Percentiles rank a stretch among this genome's conserved stretches.
phyloP scores from a whole-genome alignment of 192 early-diverging fungal genomes.

The Paraglomus occultum region DNA sequence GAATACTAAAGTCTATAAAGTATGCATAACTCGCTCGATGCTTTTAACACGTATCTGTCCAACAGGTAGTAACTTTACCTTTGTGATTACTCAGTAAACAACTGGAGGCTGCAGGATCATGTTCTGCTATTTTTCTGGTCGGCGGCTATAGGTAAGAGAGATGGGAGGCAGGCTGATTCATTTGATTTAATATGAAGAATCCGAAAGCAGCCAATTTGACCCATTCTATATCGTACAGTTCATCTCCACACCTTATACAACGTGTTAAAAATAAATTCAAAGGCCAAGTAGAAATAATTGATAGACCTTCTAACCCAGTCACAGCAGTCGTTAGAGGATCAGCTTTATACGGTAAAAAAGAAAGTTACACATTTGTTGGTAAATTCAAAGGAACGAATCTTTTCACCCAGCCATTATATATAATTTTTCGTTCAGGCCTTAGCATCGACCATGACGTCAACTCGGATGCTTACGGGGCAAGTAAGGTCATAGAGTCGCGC shows the following conservation, averaged over 20 bases:
- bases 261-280: constrained; percentile 37
- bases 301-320: constrained; percentile 13
- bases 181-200: too few species aligned
- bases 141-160: constrained; percentile 45
- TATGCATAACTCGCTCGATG: too few species aligned
- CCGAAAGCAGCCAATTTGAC: too few species aligned
- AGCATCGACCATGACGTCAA: too few species aligned
- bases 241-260: constrained; percentile 42
- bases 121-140: constrained; percentile 49
- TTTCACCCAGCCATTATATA: too few species aligned
- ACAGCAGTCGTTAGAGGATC: constrained; percentile 2
- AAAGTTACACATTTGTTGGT: too few species aligned
- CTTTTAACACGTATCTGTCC: too few species aligned
- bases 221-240: constrained; percentile 33
- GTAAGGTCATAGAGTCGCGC: not conserved
- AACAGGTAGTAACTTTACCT: too few species aligned
- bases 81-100: constrained; percentile 46
- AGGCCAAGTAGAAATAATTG: constrained; percentile 34
- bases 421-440: not conserved
- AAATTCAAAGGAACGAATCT: too few species aligned
- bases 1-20: too few species aligned
- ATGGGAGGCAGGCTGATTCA: too few species aligned
- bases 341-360: not conserved
- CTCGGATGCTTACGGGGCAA: too few species aligned
- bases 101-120: constrained; percentile 39